A percentile compares a stretch with the other conserved stretches of the same genome.
Evolutionary conservation across 2,329 filamentous ascomycete species (phyloP).

Genomic region (Alternaria sp.): DNA sequence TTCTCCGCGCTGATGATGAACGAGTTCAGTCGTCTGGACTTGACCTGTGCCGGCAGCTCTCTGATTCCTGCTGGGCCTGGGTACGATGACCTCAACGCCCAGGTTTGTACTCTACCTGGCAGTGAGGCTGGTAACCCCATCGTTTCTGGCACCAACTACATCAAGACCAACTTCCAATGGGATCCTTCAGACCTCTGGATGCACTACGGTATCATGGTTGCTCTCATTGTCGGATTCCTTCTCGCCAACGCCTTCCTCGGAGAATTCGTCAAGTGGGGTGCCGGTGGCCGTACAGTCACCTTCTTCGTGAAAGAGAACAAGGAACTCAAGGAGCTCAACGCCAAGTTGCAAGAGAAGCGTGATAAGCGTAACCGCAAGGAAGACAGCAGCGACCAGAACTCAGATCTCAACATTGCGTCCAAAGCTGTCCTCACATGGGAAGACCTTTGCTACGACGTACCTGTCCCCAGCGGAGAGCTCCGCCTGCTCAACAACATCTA

Average conservation of each 20-base stretch:
- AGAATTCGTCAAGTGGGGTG: constrained; percentile 78
- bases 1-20: constrained; percentile 86
- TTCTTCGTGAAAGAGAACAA: constrained; percentile 75
- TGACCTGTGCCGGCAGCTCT: constrained; percentile 72
- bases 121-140: constrained; percentile 68
- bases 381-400: constrained; percentile 49
- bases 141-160: constrained; percentile 72
- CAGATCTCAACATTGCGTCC: constrained; percentile 59
- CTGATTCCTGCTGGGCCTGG: constrained; percentile 73
- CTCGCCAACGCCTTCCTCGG: constrained; percentile 74
- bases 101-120: constrained; percentile 81
- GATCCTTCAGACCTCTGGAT: constrained; percentile 73
- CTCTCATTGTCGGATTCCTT: constrained; percentile 77
- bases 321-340: constrained; percentile 71
- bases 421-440: constrained; percentile 65
- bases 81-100: constrained; percentile 74
- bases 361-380: constrained; percentile 58
- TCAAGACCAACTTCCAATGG: constrained; percentile 73
- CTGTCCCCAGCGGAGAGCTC: constrained; percentile 65
- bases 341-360: constrained; percentile 65
- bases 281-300: constrained; percentile 80
- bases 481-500: constrained; percentile 62
- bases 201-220: constrained; percentile 68
- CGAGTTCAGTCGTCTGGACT: constrained; percentile 73
- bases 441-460: constrained; percentile 70